Base-by-base conservation (phyloP, 768 basidiomycete species). In the Polyporus arcularius region DNA sequence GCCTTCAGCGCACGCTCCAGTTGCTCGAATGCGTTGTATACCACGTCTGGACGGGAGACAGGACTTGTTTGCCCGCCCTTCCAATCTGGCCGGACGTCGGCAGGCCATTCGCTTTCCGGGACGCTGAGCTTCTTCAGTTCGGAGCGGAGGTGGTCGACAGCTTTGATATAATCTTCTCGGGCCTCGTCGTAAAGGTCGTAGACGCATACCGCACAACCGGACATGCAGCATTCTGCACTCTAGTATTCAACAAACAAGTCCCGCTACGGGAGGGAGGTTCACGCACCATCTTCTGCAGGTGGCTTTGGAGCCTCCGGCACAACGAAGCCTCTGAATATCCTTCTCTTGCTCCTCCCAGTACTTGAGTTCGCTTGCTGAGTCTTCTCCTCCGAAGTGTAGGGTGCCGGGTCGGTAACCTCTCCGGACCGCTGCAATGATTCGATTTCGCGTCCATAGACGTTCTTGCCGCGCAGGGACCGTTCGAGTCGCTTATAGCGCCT, bases 181-280 rank as follows among this genome's bases (percentile, higher is more conserved):
- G 87, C 82, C 50, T 94, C 92, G 61, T 90, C 86, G 74, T 94
- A 93, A 28, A 94, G 72, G 66, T 94, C 92, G 74, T 96, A 92
- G 8, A 96, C 89, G 72, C 94, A 96, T n/a, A 95, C 74, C 0
- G 93, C 90, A 69, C 94, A 96, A 32, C 92, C 92, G 2, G 92
- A 94, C 94, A 96, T 96, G 77, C 94, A 96, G 73, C 94, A 95
- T 73, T 94, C 94, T 94, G 65, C 10, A 4, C 18, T n/a, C 41
- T 15, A 51, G 14, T 30, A 3, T 2, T 3, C 18, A 14, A 54
- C 16, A 43, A 42, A 21, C 41, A 41, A 41, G 42, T 46, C 54
- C 35, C 32, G 46, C 26, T n/a, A 39, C 16, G 58, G 21, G 26
- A 53, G 42, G 10, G 60, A 4, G 53, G 14, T 28, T n/a, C 11